Conservation (phyloP, 202 grass and related monocot genomes). For the Schoenoplectus triqueter region DNA sequence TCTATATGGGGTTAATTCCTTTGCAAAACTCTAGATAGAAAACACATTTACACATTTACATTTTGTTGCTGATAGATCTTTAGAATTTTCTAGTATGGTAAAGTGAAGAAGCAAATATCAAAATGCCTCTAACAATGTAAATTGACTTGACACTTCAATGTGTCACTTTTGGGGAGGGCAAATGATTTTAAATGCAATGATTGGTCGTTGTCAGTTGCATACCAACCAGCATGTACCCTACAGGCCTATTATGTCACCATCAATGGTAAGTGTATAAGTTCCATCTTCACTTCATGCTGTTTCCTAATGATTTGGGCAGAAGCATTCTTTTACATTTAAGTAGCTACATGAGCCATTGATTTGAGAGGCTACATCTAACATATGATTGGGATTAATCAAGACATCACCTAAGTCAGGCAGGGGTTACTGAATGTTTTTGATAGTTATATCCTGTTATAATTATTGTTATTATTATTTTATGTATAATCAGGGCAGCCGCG, state of each 20-base stretch:
- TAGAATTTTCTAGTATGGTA: neutral
- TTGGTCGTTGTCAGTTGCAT: neutral
- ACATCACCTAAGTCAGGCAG: neutral
- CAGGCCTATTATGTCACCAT: neutral
- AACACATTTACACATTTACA: neutral
- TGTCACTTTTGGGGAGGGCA: neutral
- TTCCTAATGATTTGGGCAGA: neutral
- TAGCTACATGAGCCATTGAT: constrained; percentile 14
- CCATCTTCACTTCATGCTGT: neutral
- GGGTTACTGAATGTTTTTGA: neutral
- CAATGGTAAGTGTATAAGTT: neutral
- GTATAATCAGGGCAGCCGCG: constrained; percentile 36
- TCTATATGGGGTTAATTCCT: neutral
- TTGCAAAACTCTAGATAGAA: neutral
- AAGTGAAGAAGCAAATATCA: neutral
- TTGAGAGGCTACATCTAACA: neutral
- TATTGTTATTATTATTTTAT: constrained; percentile 33
- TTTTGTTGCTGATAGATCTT: constrained; percentile 21
- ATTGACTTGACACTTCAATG: neutral
- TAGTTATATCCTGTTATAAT: neutral
- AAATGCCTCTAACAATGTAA: neutral
- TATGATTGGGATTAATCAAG: neutral
- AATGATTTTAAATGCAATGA: neutral
- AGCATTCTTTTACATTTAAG: constrained; percentile 12
- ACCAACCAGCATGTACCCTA: neutral